These are phyloP conservation scores for Jackrogersella minutella DNA, from an alignment of 495 filamentous ascomycete genomes.

Conservation along the genomic window DNA sequence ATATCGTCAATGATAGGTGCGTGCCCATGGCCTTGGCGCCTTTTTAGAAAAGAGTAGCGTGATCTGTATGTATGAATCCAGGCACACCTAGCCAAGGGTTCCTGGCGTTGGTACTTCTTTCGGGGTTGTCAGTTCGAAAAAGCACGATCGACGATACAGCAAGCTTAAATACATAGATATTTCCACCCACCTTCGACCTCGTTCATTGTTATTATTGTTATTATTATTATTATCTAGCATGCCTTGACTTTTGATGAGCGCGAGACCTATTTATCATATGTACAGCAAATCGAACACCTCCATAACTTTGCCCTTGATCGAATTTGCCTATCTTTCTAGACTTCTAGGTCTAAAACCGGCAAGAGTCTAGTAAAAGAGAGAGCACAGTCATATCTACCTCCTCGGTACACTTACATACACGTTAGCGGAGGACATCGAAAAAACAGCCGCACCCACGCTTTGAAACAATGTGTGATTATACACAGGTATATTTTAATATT, in stretches of 20 bases:
- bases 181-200: conserved; percentile 31
- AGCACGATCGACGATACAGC: conserved; percentile 37
- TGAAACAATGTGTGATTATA: conserved; percentile 46
- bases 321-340: conserved; percentile 4
- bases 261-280: neutral
- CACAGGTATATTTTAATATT: conserved; percentile 38
- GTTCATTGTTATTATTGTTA: conserved; percentile 4
- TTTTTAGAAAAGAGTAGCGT: conserved; percentile 33
- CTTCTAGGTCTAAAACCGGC: conserved; percentile 25
- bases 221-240: no score
- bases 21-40: conserved; percentile 27
- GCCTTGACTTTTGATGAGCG: conserved; percentile 10
- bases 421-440: neutral
- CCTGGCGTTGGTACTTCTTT: conserved; percentile 35
- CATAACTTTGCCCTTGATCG: neutral
- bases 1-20: conserved; percentile 36
- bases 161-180: conserved; percentile 39
- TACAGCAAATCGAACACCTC: conserved; percentile 4
- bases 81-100: conserved; percentile 39
- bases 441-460: neutral
- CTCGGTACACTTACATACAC: conserved; percentile 6
- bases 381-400: neutral
- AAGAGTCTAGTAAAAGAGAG: neutral
- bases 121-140: conserved; percentile 24
- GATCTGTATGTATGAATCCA: conserved; percentile 36